Conservation (phyloP, 495 filamentous ascomycete genomes). For the Pyronema domesticum region DNA sequence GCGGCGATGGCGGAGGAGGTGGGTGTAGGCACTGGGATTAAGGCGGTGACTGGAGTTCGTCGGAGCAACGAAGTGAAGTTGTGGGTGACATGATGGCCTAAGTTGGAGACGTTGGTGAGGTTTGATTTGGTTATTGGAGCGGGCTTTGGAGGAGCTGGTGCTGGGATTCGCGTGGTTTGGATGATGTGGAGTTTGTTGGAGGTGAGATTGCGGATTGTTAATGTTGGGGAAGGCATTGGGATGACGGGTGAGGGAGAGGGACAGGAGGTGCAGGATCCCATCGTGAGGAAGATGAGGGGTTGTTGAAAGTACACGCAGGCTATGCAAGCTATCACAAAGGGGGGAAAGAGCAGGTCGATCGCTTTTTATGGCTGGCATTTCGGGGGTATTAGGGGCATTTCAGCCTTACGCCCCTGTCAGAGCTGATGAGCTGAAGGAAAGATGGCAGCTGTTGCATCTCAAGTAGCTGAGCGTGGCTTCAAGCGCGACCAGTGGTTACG, state of each 20-base stretch:
- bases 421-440: too few relatives aligned
- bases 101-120: constrained; percentile 30
- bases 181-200: constrained; percentile 52
- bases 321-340: too few relatives aligned
- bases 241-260: background rate
- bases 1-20: constrained; percentile 29
- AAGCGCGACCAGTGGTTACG: too few relatives aligned
- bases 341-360: too few relatives aligned
- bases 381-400: too few relatives aligned
- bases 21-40: constrained; percentile 26
- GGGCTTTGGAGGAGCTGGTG: constrained; percentile 25
- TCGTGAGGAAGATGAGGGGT: too few relatives aligned
- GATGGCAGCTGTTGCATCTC: too few relatives aligned
- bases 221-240: constrained; percentile 4
- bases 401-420: too few relatives aligned
- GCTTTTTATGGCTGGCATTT: too few relatives aligned
- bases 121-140: constrained; percentile 12
- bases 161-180: constrained; percentile 53
- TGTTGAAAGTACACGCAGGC: too few relatives aligned
- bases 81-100: constrained; percentile 35
- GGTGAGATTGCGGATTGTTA: constrained; percentile 82
- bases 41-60: constrained; percentile 26
- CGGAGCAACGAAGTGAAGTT: constrained; percentile 35
- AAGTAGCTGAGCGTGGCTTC: too few relatives aligned
- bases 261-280: too few relatives aligned